These are phyloP conservation scores for Dipodascus geniculatus DNA, from an alignment of 805 yeast genomes.

Conservation along the genomic window DNA sequence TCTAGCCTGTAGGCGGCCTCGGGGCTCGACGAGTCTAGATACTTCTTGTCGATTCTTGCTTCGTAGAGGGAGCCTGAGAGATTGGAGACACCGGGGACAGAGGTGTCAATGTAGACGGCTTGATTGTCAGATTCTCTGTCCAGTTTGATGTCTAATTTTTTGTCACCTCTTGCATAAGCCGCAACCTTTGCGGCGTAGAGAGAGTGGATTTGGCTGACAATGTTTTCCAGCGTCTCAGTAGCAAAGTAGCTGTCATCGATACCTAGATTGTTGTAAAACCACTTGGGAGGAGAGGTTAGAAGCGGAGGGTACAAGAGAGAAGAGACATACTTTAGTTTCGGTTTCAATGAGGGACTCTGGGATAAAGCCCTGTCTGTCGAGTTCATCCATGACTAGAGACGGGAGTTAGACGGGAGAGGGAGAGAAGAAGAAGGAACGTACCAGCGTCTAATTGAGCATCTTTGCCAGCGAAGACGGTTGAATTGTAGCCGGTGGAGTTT, in stretches of 20 bases:
- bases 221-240: constrained; percentile 66
- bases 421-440: constrained; percentile 7
- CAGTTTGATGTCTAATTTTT: constrained; percentile 58
- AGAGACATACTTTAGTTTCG: constrained; percentile 43
- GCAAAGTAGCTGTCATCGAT: constrained; percentile 90
- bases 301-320: background rate
- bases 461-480: constrained; percentile 68
- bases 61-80: constrained; percentile 44
- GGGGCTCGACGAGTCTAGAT: constrained; percentile 35
- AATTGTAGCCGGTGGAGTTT: constrained; percentile 47
- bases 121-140: constrained; percentile 72
- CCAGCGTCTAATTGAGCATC: constrained; percentile 59
- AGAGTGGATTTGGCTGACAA: constrained; percentile 76
- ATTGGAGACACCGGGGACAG: constrained; percentile 38
- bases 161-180: constrained; percentile 56
- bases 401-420: background rate
- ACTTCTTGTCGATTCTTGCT: constrained; percentile 67
- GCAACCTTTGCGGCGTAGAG: constrained; percentile 88
- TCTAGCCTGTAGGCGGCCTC: constrained; percentile 54
- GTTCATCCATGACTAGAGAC: constrained; percentile 52
- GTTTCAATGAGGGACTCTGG: constrained; percentile 78
- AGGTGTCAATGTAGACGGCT: constrained; percentile 82
- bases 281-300: constrained; percentile 20
- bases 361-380: constrained; percentile 77
- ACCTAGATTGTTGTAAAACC: constrained; percentile 83